Evolutionary conservation across 2,329 filamentous ascomycete species (phyloP).

Genomic region (Trichoderma endophyticum): DNA sequence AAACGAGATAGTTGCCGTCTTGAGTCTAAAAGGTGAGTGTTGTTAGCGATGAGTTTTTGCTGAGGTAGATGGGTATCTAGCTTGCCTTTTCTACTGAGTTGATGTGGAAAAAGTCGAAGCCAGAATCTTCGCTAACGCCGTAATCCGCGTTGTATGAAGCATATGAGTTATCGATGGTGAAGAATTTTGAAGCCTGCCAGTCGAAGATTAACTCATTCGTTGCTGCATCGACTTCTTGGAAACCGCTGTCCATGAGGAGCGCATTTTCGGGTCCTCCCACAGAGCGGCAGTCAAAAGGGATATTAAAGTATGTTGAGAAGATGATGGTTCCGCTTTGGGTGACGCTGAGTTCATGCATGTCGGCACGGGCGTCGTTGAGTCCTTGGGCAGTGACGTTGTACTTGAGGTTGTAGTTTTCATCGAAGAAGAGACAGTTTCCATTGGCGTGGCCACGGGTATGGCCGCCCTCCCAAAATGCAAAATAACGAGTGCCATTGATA

Average conservation of each 20-base stretch:
- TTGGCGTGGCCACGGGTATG: slow-evolving; percentile 2
- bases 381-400: slow-evolving; percentile 35
- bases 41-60: background rate
- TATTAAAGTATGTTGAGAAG: slow-evolving; percentile 5
- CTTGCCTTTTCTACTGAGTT: background rate
- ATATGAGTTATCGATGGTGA: background rate
- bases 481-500: background rate
- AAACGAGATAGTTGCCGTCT: slow-evolving; percentile 6
- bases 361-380: slow-evolving; percentile 32
- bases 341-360: slow-evolving; percentile 10
- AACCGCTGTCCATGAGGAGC: slow-evolving; percentile 8
- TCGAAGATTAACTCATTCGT: background rate
- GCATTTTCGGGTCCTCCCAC: background rate
- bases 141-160: background rate
- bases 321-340: background rate
- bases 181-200: background rate
- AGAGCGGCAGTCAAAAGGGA: background rate
- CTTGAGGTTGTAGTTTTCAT: background rate
- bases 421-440: slow-evolving; percentile 10
- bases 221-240: background rate
- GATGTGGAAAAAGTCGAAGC: slow-evolving; percentile 11
- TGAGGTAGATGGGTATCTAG: background rate
- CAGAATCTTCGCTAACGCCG: background rate
- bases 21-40: background rate
- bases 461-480: slow-evolving; percentile 3